These are phyloP conservation scores for Abrus precatorius DNA, from an alignment of 306 rosid genomes.

Conservation along the genomic window DNA sequence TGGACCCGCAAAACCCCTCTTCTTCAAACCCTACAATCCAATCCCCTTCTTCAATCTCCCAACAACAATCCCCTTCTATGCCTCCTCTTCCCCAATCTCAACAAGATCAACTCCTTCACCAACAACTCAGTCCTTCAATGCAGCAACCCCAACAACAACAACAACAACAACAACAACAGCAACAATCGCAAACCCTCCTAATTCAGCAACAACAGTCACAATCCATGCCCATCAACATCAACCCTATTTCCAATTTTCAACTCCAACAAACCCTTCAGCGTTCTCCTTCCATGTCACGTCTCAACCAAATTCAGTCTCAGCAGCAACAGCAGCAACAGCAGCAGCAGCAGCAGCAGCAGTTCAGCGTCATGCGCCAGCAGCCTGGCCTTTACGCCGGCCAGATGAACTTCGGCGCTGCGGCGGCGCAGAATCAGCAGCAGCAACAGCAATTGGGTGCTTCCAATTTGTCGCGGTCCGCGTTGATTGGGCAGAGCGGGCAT, in stretches of 20 bases:
- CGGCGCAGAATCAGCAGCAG: constrained; percentile 50
- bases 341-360: constrained; percentile 76
- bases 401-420: constrained; percentile 83
- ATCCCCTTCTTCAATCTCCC: neutral
- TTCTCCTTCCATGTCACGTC: constrained; percentile 64
- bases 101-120: constrained; percentile 33
- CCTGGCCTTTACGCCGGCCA: constrained; percentile 67
- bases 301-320: constrained; percentile 76
- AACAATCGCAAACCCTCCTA: constrained; percentile 48
- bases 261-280: constrained; percentile 73
- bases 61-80: neutral
- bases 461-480: constrained; percentile 69
- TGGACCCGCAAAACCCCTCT: constrained; percentile 26
- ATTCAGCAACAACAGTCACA: constrained; percentile 50
- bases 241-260: constrained; percentile 63
- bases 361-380: constrained; percentile 73
- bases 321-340: constrained; percentile 44
- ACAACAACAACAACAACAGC: constrained; percentile 18
- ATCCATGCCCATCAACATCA: constrained; percentile 39
- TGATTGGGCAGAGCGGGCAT: constrained; percentile 80
- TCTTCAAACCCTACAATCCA: constrained; percentile 20
- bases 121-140: neutral
- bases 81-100: constrained; percentile 50
- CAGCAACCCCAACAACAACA: constrained; percentile 2
- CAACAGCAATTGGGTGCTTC: constrained; percentile 65